Conservation (phyloP, 352 stramenopile genomes). For the Pythium utonaiense region DNA sequence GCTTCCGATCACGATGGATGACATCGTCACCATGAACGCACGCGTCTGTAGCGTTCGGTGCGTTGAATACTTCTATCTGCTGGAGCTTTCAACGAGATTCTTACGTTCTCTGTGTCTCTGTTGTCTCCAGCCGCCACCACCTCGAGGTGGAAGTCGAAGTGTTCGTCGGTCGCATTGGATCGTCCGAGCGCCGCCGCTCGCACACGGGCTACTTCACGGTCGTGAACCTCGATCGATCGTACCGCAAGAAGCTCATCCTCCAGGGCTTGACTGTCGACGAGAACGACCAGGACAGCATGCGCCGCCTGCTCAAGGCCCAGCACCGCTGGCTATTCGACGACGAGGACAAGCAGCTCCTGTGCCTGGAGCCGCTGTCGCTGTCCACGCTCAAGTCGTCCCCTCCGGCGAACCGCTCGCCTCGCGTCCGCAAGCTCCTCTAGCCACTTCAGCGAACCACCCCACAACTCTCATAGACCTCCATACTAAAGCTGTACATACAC, state of each 20-base stretch:
- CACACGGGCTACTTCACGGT: constrained; percentile 76
- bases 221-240: constrained; percentile 54
- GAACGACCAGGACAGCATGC: constrained; percentile 62
- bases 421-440: constrained; percentile 19
- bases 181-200: constrained; percentile 41
- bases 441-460: neutral
- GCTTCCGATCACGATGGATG: constrained; percentile 57
- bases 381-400: constrained; percentile 24
- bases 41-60: constrained; percentile 57
- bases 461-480: neutral
- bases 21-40: constrained; percentile 66
- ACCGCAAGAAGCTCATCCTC: constrained; percentile 54
- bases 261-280: constrained; percentile 55
- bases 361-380: constrained; percentile 48
- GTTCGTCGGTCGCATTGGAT: constrained; percentile 54
- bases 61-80: neutral
- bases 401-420: constrained; percentile 1
- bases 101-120: neutral
- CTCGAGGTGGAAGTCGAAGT: constrained; percentile 75
- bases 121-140: constrained; percentile 38
- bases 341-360: constrained; percentile 55
- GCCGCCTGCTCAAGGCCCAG: constrained; percentile 62
- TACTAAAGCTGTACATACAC: neutral
- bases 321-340: constrained; percentile 70
- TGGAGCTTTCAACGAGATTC: neutral